A percentile compares a stretch with the other conserved stretches of the same genome.
phyloP scores from a whole-genome alignment of 208 protist species.

The Blastocrithidia nonstop region DNA sequence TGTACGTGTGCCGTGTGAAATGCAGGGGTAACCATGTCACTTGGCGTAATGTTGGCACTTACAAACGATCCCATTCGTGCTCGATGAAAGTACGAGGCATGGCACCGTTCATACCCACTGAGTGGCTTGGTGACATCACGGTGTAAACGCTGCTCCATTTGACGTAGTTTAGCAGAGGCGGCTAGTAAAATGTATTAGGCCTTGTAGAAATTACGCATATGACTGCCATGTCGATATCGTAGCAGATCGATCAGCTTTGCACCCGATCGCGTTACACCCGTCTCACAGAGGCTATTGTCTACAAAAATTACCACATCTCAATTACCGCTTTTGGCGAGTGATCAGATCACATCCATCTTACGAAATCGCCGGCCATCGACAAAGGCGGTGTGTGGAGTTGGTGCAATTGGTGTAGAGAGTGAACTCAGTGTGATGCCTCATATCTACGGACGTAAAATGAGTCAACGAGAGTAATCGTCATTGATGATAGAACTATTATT shows the following conservation, averaged over 20 bases:
- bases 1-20: too few species aligned
- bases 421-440: constrained; percentile 65
- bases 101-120: too few species aligned
- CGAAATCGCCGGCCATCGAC: constrained; percentile 53
- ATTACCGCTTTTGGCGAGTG: constrained; percentile 39
- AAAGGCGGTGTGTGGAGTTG: constrained; percentile 46
- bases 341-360: constrained; percentile 80
- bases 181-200: too few species aligned
- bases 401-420: constrained; percentile 38
- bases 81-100: too few species aligned
- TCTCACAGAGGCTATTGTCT: constrained; percentile 74
- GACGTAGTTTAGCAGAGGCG: too few species aligned
- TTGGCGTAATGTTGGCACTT: too few species aligned
- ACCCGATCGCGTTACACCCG: constrained; percentile 46
- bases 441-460: constrained; percentile 48
- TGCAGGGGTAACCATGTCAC: too few species aligned
- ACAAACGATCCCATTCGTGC: too few species aligned
- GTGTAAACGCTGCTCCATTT: too few species aligned
- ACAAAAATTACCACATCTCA: constrained; percentile 80
- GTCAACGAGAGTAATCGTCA: constrained; percentile 22
- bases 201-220: too few species aligned
- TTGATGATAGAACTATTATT: background rate
- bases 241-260: constrained; percentile 35
- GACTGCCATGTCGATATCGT: constrained; percentile 16
- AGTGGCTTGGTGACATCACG: too few species aligned